Evolutionary conservation across 2,329 filamentous ascomycete genomes (phyloP), one percentile per base, ranked within the genome.

Genomic region (Fusarium graminum): DNA sequence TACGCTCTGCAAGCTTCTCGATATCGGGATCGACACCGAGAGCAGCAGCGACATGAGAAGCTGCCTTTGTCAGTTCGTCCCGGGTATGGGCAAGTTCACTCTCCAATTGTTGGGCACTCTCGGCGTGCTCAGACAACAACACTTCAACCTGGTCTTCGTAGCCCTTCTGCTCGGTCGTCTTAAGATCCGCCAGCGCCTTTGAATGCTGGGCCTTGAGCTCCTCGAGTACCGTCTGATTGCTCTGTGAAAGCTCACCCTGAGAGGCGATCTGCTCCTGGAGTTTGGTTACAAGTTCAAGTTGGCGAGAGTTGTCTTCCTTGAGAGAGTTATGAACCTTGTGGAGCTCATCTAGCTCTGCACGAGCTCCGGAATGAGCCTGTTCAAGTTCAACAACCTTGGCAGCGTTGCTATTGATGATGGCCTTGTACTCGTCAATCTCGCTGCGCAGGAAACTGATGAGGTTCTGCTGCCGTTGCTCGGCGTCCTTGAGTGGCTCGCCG

Each of bases 371-470:
- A 74, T 96, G 90, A 6, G 90, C 86, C 65, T 89, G 80, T 77
- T 97, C 93, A 14, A 97, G 83, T 67, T 91, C 86, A 4, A 88
- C 83, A 29, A 97, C 88, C 71, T 89, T 92, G 38, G 85, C 75
- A 13, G 88, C 82, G 71, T 94, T 92, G 67, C 82, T 84, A 65
- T 86, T 85, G 70, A 96, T 90, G 36, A 91, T 86, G 5, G 85
- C 80, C 79, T 92, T 94, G 79, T 97, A 93, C 74, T 93, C 89
- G 50, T 94, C 88, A 52, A 97, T 90, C 74, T 97, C 90, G 59
- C 80, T 84, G 64, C 91, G 90, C 40, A 97, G 79, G 42, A 82
- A 82, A 34, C 82, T 80, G 32, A 92, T 80, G 45, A 89, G 79
- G 34, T 85, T 82, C 58, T 89, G 80, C 62, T 92, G 88, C 73